A percentile compares a stretch with the other conserved stretches of the same genome.
These are phyloP conservation scores for Phytophthora europaea DNA, from an alignment of 352 stramenopile genomes.

Conservation along the genomic window DNA sequence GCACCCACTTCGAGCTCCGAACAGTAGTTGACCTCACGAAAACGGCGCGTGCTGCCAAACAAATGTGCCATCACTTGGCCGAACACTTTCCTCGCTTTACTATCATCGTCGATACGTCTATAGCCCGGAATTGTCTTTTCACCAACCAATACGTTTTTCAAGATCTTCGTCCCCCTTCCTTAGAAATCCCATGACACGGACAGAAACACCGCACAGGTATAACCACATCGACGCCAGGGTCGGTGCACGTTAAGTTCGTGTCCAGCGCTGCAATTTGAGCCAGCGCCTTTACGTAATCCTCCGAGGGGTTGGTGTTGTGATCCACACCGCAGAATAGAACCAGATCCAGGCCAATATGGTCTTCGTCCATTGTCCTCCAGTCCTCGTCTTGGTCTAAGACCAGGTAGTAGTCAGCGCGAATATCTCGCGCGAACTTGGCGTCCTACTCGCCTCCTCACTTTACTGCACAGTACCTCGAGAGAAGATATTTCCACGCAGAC, in stretches of 20 bases:
- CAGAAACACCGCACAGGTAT: slow-evolving; percentile 6
- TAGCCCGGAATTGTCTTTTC: background rate
- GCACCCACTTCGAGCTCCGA: background rate
- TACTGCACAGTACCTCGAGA: background rate
- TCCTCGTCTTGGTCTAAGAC: slow-evolving; percentile 7
- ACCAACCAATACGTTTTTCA: background rate
- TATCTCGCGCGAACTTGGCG: background rate
- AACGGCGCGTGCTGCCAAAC: background rate
- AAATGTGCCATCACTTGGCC: background rate
- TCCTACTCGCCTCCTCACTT: background rate
- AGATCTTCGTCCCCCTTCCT: background rate
- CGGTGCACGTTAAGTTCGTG: background rate
- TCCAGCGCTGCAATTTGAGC: slow-evolving; percentile 7
- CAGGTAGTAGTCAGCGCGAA: slow-evolving; percentile 12
- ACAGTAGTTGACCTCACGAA: background rate
- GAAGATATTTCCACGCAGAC: slow-evolving; percentile 24
- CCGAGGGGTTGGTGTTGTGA: background rate
- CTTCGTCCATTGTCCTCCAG: background rate
- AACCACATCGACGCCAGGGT: slow-evolving; percentile 5
- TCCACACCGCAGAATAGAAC: background rate
- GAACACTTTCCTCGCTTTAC: background rate
- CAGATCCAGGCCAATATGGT: background rate
- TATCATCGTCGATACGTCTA: background rate
- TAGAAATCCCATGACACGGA: background rate
- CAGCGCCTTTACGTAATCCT: background rate